Evolutionary conservation across 768 basidiomycete genomes (phyloP), one percentile per base, ranked within the genome.

Genomic region (Ramaria rubella): DNA sequence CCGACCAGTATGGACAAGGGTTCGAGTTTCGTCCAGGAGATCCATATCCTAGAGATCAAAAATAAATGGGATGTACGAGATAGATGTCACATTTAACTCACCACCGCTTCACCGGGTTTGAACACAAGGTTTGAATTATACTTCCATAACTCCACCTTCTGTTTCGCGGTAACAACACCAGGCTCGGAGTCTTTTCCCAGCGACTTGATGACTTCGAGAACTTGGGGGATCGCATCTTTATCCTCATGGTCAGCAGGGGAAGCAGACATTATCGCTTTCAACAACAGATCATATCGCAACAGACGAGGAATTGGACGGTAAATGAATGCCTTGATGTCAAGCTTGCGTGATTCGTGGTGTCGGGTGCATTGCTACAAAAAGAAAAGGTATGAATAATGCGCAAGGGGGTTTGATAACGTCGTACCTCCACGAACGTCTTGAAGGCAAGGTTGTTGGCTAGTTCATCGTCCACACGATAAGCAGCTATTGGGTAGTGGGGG

Each of bases 261-360:
- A 61, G 86, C 84, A 19, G 93, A 87, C 59, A 86, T 72, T 60
- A 98, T 87, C 30, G 80, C 77, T 60, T 86, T 87, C 59, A 98
- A 72, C 17, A 98, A 76, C 1, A 97, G 76, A 60, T 90, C 86
- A 67, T 97, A 97, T 48, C 94, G 87, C 40, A 94, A 75, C 33
- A 95, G 72, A 43, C 95, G 85, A 58, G 91, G 90, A 61, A 95
- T 94, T 1, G 94, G 92, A 34, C 93, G 84, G 63, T 90, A 85
- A 65, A 94, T 87, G 72, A 97, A 99, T 62, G 79, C 86, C 67
- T 94, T 93, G 82, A 99, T 87, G 66, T 94, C 93, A 19, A 91
- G 76, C 49, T 86, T 82, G 64, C 88, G 84, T 1, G 92, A 82
- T 57, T 87, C 86, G 0, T 85, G 81, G 62, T 90, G 84, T 30